These are phyloP conservation scores for Candida sakaeoensis DNA, from an alignment of 805 yeast species.

Conservation along the genomic window DNA sequence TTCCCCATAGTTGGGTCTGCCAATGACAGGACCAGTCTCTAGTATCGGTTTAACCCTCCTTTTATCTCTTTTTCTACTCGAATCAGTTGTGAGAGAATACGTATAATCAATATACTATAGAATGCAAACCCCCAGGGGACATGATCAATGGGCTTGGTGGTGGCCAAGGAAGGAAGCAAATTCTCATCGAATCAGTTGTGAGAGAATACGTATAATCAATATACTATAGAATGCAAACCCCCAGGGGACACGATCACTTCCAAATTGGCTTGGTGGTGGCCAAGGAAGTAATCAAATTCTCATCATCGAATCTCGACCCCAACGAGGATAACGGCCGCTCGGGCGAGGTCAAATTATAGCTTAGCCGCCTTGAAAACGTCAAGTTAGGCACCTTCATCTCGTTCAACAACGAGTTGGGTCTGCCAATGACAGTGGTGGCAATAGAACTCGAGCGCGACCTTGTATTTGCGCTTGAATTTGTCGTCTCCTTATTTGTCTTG, in stretches of 20 bases:
- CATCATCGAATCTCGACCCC: constrained; percentile 32
- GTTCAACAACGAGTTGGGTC: constrained; percentile 6
- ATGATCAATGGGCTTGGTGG: constrained; percentile 11
- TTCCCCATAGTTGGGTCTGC: no score
- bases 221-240: neutral
- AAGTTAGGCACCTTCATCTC: constrained; percentile 10
- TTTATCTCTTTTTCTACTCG: no score
- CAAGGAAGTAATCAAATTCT: constrained; percentile 24
- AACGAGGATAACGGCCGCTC: constrained; percentile 33
- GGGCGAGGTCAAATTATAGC: constrained; percentile 26
- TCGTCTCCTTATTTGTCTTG: no score
- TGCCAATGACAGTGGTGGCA: constrained; percentile 4
- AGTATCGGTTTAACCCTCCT: no score
- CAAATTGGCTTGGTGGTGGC: constrained; percentile 14
- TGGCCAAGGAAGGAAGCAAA: no score
- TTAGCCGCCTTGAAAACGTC: constrained; percentile 5
- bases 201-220: constrained; percentile 2
- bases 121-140: no score
- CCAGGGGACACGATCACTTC: constrained; percentile 15
- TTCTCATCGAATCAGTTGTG: neutral
- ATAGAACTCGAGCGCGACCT: constrained; percentile 3
- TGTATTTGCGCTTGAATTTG: neutral
- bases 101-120: no score
- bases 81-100: no score
- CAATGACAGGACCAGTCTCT: no score